Evolutionary conservation across 1,284 basidiomycete genomes (phyloP).

Genomic region (Mycosarcoma mackinlayi): DNA sequence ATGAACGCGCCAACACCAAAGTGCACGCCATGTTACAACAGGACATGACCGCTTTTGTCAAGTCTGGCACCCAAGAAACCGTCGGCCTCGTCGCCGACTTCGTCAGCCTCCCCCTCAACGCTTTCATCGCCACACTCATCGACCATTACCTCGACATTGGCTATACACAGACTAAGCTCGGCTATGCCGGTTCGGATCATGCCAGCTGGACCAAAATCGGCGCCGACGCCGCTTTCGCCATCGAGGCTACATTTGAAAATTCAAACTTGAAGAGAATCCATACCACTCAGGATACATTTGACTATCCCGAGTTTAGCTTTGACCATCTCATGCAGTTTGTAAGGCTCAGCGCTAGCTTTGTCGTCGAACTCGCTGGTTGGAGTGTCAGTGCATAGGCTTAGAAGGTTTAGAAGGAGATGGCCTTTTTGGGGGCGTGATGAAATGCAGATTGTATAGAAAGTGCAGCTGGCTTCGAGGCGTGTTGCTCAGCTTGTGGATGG

Average conservation of each 20-base stretch:
- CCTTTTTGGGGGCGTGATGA: too few species aligned
- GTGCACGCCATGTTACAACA: conserved; percentile 81
- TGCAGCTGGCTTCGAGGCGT: too few species aligned
- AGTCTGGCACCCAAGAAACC: conserved; percentile 84
- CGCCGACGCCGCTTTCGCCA: conserved; percentile 68
- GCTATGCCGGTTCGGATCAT: conserved; percentile 90
- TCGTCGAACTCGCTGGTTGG: conserved; percentile 64
- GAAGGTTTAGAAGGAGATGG: not conserved
- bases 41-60: conserved; percentile 81
- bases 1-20: conserved; percentile 75
- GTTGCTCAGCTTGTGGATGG: too few species aligned
- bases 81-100: conserved; percentile 92
- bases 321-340: conserved; percentile 63
- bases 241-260: conserved; percentile 61
- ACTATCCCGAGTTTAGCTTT: conserved; percentile 59
- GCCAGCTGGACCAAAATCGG: conserved; percentile 68
- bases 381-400: not conserved
- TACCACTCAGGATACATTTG: conserved; percentile 47
- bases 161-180: conserved; percentile 76
- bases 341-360: conserved; percentile 55
- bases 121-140: conserved; percentile 79
- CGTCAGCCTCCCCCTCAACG: conserved; percentile 77
- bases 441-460: too few species aligned
- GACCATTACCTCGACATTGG: conserved; percentile 74
- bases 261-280: conserved; percentile 61